Percentiles rank a stretch among this genome's conserved stretches.
These are phyloP conservation scores for Pilaira anomala DNA, from an alignment of 192 early-diverging fungal genomes.

Conservation along the genomic window DNA sequence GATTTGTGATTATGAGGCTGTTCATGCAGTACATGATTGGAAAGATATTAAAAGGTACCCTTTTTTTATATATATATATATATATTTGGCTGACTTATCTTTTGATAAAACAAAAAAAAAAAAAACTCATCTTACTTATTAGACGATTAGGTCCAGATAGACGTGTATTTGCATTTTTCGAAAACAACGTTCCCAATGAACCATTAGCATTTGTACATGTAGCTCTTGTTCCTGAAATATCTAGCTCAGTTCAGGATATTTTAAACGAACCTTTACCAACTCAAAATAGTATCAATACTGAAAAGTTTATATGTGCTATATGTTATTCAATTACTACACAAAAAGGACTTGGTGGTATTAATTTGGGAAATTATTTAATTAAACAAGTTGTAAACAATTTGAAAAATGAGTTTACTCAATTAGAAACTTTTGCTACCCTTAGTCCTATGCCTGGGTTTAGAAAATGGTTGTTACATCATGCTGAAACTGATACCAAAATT, in stretches of 20 bases:
- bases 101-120: background rate
- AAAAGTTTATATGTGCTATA: constrained; percentile 64
- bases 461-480: constrained; percentile 61
- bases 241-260: constrained; percentile 62
- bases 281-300: background rate
- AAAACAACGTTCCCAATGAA: constrained; percentile 69
- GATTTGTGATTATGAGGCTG: constrained; percentile 84
- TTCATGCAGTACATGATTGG: constrained; percentile 82
- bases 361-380: constrained; percentile 88
- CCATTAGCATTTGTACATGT: constrained; percentile 91
- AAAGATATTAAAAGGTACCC: constrained; percentile 75
- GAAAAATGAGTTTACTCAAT: constrained; percentile 61
- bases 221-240: constrained; percentile 62
- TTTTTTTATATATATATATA: background rate
- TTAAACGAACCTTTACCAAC: constrained; percentile 26
- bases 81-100: background rate
- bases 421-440: constrained; percentile 81
- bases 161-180: constrained; percentile 84
- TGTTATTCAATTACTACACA: constrained; percentile 96
- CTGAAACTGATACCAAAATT: background rate
- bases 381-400: constrained; percentile 86
- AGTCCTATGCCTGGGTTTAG: constrained; percentile 91
- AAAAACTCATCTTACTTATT: background rate
- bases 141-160: constrained; percentile 58
- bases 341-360: constrained; percentile 80